These are phyloP conservation scores for Arthrinium phaeospermum DNA, from an alignment of 2,329 filamentous ascomycete species.

Conservation along the genomic window DNA sequence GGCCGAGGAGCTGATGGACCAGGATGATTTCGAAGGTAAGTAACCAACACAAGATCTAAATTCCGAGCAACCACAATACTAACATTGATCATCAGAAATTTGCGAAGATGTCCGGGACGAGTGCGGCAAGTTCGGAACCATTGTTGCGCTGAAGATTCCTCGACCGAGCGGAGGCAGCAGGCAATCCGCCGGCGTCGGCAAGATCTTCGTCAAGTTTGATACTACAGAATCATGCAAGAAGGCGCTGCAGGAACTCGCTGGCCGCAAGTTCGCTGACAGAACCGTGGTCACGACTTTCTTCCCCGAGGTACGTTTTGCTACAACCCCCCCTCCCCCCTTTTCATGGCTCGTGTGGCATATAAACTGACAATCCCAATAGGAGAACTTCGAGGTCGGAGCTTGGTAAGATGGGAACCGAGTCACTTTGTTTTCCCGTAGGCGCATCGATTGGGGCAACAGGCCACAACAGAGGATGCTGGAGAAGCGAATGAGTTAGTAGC, in stretches of 20 bases:
- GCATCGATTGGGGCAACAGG: not conserved
- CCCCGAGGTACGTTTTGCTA: slow-evolving; percentile 71
- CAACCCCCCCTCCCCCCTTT: slow-evolving; percentile 17
- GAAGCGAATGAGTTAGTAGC: not conserved
- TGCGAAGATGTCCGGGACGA: slow-evolving; percentile 93
- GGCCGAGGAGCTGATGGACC: slow-evolving; percentile 89
- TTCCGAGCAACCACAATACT: not conserved
- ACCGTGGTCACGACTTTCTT: slow-evolving; percentile 98
- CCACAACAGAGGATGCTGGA: not conserved
- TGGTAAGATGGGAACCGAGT: slow-evolving; percentile 63
- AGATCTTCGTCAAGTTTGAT: slow-evolving; percentile 97
- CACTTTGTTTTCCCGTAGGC: not conserved
- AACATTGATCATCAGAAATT: slow-evolving; percentile 71
- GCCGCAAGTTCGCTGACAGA: slow-evolving; percentile 93
- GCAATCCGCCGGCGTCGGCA: slow-evolving; percentile 88
- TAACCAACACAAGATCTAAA: slow-evolving; percentile 11
- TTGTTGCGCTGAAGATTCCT: slow-evolving; percentile 91
- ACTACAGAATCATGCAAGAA: slow-evolving; percentile 77
- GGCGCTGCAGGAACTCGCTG: slow-evolving; percentile 87
- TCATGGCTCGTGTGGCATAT: not conserved
- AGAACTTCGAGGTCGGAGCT: slow-evolving; percentile 91
- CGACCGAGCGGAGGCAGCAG: slow-evolving; percentile 82
- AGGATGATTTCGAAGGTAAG: slow-evolving; percentile 92
- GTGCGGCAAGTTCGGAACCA: slow-evolving; percentile 85
- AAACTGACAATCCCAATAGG: slow-evolving; percentile 57